Conservation (phyloP, 2,329 filamentous ascomycete species). For the Dactylonectria estremocensis region DNA sequence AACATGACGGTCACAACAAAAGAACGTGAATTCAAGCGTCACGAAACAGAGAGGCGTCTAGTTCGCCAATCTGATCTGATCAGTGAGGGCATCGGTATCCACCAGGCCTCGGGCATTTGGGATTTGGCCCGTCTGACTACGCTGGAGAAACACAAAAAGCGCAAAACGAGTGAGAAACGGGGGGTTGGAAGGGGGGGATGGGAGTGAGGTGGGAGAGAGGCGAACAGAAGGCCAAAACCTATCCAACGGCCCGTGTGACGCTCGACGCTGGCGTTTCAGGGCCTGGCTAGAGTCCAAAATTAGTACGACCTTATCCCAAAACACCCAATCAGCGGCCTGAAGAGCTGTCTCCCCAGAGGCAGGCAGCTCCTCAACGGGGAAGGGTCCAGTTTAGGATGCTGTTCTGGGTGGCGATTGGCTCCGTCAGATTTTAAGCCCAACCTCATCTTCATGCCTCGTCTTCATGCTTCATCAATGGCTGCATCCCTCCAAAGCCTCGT, state of each 20-base stretch:
- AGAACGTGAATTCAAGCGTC: constrained; percentile 4
- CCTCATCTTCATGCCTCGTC: constrained; percentile 44
- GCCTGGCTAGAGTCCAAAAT: constrained; percentile 50
- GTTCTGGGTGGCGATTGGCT: constrained; percentile 44
- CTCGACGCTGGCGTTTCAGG: constrained; percentile 50
- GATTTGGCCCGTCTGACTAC: constrained; percentile 21
- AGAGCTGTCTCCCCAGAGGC: constrained; percentile 49
- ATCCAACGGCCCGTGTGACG: constrained; percentile 42
- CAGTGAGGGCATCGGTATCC: constrained; percentile 24
- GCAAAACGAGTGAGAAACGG: background rate
- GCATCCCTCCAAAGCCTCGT: background rate
- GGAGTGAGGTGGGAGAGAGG: constrained; percentile 5
- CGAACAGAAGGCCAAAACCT: constrained; percentile 13
- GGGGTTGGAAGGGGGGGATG: background rate
- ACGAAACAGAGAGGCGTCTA: constrained; percentile 41
- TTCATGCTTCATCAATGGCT: background rate
- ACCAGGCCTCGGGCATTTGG: constrained; percentile 37
- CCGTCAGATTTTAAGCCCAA: constrained; percentile 37
- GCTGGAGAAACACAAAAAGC: constrained; percentile 17
- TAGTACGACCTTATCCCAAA: constrained; percentile 51
- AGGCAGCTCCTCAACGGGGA: constrained; percentile 35
- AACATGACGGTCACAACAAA: constrained; percentile 14
- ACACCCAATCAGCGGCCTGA: constrained; percentile 54
- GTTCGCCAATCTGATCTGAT: constrained; percentile 46
- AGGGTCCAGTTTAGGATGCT: constrained; percentile 46